Conservation (phyloP, 176 grass and related monocot species). For the Phyllostachys edulis region DNA sequence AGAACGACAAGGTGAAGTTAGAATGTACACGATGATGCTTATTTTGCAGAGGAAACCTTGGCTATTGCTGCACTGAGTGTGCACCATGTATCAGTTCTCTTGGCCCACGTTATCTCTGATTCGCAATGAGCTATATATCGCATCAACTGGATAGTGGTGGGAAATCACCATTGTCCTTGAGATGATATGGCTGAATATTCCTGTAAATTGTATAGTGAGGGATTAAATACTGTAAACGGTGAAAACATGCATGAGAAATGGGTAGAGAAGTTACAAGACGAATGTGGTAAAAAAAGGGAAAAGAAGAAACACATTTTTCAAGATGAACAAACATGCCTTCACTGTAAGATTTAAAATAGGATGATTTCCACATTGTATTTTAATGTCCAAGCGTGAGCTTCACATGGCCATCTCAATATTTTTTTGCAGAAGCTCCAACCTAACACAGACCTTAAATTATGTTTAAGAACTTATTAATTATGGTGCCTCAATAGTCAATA, state of each 20-base stretch:
- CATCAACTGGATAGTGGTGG: slow-evolving; percentile 72
- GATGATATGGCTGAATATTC: slow-evolving; percentile 55
- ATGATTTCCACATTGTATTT: not conserved
- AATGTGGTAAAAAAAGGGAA: not conserved
- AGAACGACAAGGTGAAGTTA: not conserved
- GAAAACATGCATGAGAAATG: slow-evolving; percentile 3
- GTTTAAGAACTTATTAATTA: slow-evolving; percentile 8
- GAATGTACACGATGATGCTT: slow-evolving; percentile 25
- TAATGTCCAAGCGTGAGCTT: not conserved
- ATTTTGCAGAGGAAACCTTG: slow-evolving; percentile 3
- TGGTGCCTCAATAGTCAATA: slow-evolving; percentile 5
- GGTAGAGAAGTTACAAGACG: slow-evolving; percentile 9
- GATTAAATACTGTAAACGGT: slow-evolving; percentile 11
- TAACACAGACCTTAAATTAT: not conserved
- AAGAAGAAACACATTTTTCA: not conserved
- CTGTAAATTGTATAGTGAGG: slow-evolving; percentile 35
- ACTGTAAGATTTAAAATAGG: not conserved
- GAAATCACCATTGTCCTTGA: slow-evolving; percentile 85
- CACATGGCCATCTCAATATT: not conserved
- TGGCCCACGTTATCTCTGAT: not conserved
- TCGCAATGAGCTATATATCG: not conserved
- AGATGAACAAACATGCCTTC: not conserved
- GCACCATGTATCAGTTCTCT: slow-evolving; percentile 20
- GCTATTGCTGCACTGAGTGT: not conserved
- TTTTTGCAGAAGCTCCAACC: not conserved